Conservation (phyloP, 2,329 filamentous ascomycete species). For the Penicillium oxalicum region DNA sequence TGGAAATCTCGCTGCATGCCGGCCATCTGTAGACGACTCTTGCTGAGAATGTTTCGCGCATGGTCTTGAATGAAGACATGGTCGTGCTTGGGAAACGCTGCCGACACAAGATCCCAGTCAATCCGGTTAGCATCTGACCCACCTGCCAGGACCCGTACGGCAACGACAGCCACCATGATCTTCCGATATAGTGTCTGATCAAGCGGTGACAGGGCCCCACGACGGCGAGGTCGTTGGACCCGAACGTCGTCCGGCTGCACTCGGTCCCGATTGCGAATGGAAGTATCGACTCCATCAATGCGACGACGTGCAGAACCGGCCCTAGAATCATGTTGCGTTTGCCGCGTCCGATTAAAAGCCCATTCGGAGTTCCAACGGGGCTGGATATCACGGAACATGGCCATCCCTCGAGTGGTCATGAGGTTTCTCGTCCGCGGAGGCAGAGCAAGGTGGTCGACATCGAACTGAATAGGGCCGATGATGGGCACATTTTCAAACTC, state of each 20-base stretch:
- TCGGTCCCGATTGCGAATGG: background rate
- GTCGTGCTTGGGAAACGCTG: conserved; percentile 38
- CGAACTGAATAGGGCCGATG: conserved; percentile 31
- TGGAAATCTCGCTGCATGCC: conserved; percentile 46
- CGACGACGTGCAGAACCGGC: conserved; percentile 20
- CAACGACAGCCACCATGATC: conserved; percentile 40
- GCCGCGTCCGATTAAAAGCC: background rate
- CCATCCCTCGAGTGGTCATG: conserved; percentile 4
- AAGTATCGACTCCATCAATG: conserved; percentile 21
- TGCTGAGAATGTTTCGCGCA: conserved; percentile 36
- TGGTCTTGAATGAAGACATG: conserved; percentile 33
- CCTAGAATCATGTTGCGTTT: background rate
- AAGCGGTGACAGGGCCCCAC: conserved; percentile 18
- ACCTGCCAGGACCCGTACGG: conserved; percentile 41
- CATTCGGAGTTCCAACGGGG: background rate
- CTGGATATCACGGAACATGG: background rate
- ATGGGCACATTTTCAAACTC: conserved; percentile 29
- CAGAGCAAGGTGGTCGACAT: conserved; percentile 15
- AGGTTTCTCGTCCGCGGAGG: background rate
- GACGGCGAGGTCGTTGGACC: conserved; percentile 6
- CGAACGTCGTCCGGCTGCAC: background rate
- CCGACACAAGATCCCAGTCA: conserved; percentile 42
- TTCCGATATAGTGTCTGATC: conserved; percentile 27
- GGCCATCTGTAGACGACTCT: conserved; percentile 35
- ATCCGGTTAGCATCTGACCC: conserved; percentile 38